These are phyloP conservation scores for Plasmodium vivax DNA, from an alignment of 169 alveolate genomes.

Conservation along the genomic window DNA sequence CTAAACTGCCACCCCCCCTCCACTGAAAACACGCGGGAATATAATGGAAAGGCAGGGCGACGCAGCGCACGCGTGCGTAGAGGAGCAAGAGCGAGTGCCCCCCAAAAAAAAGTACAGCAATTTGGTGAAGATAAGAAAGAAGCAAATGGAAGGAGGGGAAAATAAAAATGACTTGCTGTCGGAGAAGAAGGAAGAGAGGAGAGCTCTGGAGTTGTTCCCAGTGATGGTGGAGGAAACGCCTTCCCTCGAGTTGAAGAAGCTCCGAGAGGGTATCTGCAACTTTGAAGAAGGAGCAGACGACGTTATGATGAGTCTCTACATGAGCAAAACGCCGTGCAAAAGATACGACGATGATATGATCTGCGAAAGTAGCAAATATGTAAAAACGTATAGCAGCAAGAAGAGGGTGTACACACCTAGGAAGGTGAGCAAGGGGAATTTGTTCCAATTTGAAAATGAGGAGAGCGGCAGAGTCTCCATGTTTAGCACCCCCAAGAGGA, in stretches of 20 bases:
- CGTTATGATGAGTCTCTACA: constrained; percentile 1
- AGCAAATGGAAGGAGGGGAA: neutral
- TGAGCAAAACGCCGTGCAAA: constrained; percentile 39
- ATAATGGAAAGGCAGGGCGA: constrained; percentile 18
- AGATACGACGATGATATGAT: neutral
- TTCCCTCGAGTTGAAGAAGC: constrained; percentile 22
- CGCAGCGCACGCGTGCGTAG: neutral
- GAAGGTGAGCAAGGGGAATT: neutral
- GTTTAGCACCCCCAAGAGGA: constrained; percentile 33
- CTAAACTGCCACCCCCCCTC: neutral
- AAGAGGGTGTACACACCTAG: constrained; percentile 50
- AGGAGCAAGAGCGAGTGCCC: neutral
- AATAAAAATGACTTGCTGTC: neutral
- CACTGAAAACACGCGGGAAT: neutral
- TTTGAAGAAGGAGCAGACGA: constrained; percentile 11
- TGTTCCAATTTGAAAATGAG: constrained; percentile 17
- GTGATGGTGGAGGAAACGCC: neutral
- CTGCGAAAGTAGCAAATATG: neutral
- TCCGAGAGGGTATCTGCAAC: neutral
- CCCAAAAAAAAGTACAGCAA: constrained; percentile 41
- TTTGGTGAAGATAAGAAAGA: constrained; percentile 6
- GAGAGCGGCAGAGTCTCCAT: neutral
- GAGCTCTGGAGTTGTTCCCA: constrained; percentile 7
- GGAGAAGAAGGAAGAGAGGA: constrained; percentile 21
- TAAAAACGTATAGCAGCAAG: constrained; percentile 34